phyloP scores from a whole-genome alignment of 2,329 filamentous ascomycete species.

The Pezicula rhizophila region DNA sequence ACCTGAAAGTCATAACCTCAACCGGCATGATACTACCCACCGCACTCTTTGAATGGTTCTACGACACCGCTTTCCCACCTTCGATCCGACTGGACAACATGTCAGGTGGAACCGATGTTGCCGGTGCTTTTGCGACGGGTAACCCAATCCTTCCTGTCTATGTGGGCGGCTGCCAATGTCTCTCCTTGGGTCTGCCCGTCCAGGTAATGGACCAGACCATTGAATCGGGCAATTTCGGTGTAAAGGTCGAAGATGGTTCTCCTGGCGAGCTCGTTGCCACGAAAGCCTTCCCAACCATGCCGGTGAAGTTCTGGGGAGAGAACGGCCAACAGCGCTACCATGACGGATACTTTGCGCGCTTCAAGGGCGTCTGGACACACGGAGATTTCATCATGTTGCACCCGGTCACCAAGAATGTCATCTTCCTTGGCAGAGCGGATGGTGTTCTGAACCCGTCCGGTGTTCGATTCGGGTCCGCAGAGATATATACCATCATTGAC shows the following conservation, averaged over 20 bases:
- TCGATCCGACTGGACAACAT: conserved; percentile 66
- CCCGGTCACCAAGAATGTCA: conserved; percentile 57
- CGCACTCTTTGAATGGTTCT: conserved; percentile 73
- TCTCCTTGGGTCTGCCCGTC: conserved; percentile 45
- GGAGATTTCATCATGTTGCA: conserved; percentile 73
- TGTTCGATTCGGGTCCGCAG: conserved; percentile 72
- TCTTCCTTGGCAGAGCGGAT: conserved; percentile 67
- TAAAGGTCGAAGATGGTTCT: conserved; percentile 45
- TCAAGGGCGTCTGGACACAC: conserved; percentile 70
- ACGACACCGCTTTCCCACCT: conserved; percentile 57
- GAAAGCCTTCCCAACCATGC: conserved; percentile 68
- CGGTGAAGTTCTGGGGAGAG: conserved; percentile 59
- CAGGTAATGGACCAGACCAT: conserved; percentile 53
- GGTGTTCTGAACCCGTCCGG: conserved; percentile 76
- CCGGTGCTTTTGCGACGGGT: conserved; percentile 53
- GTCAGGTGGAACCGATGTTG: conserved; percentile 72
- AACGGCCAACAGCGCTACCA: conserved; percentile 37
- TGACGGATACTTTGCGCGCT: conserved; percentile 55
- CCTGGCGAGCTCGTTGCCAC: conserved; percentile 72
- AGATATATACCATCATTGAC: conserved; percentile 73
- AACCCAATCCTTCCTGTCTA: conserved; percentile 66
- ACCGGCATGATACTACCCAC: conserved; percentile 81
- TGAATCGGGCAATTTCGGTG: conserved; percentile 36
- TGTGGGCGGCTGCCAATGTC: conserved; percentile 48
- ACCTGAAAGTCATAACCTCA: conserved; percentile 55